Base-by-base conservation (phyloP, 2,329 filamentous ascomycete species). In the Claviceps pazoutovae region DNA sequence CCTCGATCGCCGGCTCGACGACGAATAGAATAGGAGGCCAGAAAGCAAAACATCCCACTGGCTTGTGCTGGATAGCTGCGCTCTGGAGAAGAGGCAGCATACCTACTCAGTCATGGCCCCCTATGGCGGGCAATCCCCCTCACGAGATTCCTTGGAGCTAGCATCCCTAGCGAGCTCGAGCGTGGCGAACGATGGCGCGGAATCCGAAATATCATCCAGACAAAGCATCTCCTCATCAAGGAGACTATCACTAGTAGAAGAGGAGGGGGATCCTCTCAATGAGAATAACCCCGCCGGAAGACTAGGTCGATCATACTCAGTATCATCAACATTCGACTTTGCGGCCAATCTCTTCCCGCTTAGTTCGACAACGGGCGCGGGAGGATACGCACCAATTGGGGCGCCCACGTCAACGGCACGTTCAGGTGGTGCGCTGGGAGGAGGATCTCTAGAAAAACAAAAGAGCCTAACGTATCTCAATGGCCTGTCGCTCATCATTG, bases 401-500 rank as follows among this genome's bases (percentile, higher is more conserved):
- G 83, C 84, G 26, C 82, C 89, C 39, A 82, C 81, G 5, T 78
- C 82, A 13, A 65, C 72, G 8, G 69, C 71, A 34, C 62, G 68
- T 13, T 62, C 64, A 8, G 56, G 62, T 9, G 75, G 75, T 49
- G 79, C 78, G 16, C 62, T 85, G 21, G 79, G 80, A n/a, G 86
- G 84, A 55, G 84, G 79, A n/a, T 88, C 85, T 42, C 69, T 97
- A 57, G 93, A 98, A 74, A 93, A 88, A 66, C 85, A 95, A 72
- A 98, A 98, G 73, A 95, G 87, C 14, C 71, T 98, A 67, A 97
- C 93, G 30, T 97, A 91, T 64, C 65, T 97, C 46, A 98, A 98
- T 66, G 93, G 93, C 1, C 68, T 98, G 53, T 94, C 88, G 23
- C 74, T 98, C 53, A 86, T 98, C 48, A 79, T 97, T 48, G 91